phyloP scores from a whole-genome alignment of 1,284 basidiomycete genomes.

The Cryptococcus floricola region DNA sequence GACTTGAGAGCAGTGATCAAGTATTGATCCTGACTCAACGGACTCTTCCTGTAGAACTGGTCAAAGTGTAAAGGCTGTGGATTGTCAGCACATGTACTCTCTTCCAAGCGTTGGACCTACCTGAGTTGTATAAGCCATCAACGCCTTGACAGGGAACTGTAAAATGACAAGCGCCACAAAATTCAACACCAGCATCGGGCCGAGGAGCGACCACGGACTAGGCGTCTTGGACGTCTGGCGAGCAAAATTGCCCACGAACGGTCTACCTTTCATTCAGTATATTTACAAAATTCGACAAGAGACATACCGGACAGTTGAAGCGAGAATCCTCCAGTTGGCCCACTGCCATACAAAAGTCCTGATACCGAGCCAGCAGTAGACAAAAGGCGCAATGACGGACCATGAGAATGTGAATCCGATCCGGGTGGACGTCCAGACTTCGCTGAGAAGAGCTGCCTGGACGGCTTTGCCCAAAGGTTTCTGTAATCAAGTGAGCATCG shows the following conservation, averaged over 20 bases:
- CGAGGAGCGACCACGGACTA: conserved; percentile 19
- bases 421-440: conserved; percentile 3
- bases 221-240: conserved; percentile 24
- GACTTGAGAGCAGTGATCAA: conserved; percentile 35
- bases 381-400: conserved; percentile 11
- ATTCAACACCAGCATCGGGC: conserved; percentile 28
- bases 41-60: conserved; percentile 32
- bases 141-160: conserved; percentile 24
- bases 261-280: conserved; percentile 13
- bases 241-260: conserved; percentile 41
- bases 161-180: conserved; percentile 23
- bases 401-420: conserved; percentile 4
- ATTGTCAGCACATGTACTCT: conserved; percentile 1
- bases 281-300: too few species aligned
- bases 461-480: conserved; percentile 8
- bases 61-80: conserved; percentile 37
- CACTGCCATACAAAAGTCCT: conserved; percentile 13
- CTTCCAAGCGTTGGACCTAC: conserved; percentile 11
- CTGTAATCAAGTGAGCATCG: not conserved
- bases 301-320: conserved; percentile 17
- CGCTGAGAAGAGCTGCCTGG: conserved; percentile 5
- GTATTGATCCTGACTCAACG: conserved; percentile 33
- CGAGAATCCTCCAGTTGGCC: conserved; percentile 15
- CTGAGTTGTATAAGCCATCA: conserved; percentile 36
- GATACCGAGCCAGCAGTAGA: conserved; percentile 9